phyloP scores from a whole-genome alignment of 2,329 filamentous ascomycete species.

The Colletotrichum gloeosporioides region DNA sequence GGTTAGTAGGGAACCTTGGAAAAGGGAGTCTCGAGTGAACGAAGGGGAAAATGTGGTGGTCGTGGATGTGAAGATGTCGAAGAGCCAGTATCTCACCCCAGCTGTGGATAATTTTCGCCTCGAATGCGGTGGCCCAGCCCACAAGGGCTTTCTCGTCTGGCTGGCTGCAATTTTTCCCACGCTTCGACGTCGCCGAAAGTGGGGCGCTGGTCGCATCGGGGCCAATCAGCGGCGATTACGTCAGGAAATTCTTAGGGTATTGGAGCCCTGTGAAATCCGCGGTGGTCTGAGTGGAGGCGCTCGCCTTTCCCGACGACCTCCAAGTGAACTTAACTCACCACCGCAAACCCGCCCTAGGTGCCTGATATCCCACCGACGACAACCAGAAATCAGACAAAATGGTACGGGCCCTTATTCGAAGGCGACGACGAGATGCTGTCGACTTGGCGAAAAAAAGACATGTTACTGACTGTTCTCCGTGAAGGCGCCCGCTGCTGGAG shows the following conservation, averaged over 20 bases:
- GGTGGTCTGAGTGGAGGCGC: conserved; percentile 2
- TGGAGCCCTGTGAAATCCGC: conserved; percentile 38
- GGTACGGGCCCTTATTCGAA: conserved; percentile 1
- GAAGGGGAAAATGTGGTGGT: conserved; percentile 22
- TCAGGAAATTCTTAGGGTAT: conserved; percentile 42
- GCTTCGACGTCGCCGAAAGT: conserved; percentile 32
- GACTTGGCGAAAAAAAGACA: neutral
- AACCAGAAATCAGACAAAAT: conserved; percentile 23
- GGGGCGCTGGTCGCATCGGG: neutral
- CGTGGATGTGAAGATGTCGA: conserved; percentile 23
- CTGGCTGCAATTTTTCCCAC: conserved; percentile 12
- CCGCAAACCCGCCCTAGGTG: conserved; percentile 16
- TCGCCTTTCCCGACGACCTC: neutral
- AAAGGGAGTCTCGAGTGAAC: conserved; percentile 11
- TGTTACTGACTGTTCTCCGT: conserved; percentile 8
- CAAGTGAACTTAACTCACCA: conserved; percentile 15
- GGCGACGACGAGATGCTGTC: neutral
- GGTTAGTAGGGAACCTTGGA: conserved; percentile 13
- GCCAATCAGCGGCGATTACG: conserved; percentile 40
- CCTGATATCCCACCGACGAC: conserved; percentile 20
- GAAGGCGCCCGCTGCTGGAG: conserved; percentile 50
- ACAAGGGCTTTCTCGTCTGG: neutral
- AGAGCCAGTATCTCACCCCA: conserved; percentile 5
- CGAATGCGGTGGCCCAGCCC: neutral
- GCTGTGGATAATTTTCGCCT: conserved; percentile 19